Evolutionary conservation across 2,329 filamentous ascomycete genomes (phyloP).

Genomic region (Metarhizium brunneum): DNA sequence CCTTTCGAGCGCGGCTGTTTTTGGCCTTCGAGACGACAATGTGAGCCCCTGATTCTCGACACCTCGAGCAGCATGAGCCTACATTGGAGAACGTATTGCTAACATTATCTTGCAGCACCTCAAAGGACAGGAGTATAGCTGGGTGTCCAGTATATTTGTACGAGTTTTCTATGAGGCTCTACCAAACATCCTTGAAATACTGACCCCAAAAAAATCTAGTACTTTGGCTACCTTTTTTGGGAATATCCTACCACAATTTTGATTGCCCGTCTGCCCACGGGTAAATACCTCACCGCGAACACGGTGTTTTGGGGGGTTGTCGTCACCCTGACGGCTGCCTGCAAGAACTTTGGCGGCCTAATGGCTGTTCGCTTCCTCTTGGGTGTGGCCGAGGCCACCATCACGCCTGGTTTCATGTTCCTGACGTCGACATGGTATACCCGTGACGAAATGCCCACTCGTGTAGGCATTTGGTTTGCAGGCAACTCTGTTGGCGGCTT

Average conservation of each 20-base stretch:
- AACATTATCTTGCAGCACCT: conserved; percentile 6
- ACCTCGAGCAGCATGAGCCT: neutral
- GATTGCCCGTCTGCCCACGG: conserved; percentile 35
- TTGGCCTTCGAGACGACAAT: conserved; percentile 40
- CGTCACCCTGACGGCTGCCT: conserved; percentile 32
- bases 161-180: neutral
- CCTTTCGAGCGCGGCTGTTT: conserved; percentile 44
- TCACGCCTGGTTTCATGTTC: conserved; percentile 43
- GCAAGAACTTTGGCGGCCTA: conserved; percentile 26
- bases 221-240: conserved; percentile 37
- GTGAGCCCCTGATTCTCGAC: conserved; percentile 10
- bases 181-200: neutral
- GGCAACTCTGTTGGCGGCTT: conserved; percentile 40
- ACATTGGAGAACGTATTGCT: conserved; percentile 6
- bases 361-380: conserved; percentile 42
- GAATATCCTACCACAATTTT: conserved; percentile 39
- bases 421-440: conserved; percentile 45
- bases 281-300: conserved; percentile 35
- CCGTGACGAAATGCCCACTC: conserved; percentile 32
- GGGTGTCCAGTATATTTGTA: conserved; percentile 15
- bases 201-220: conserved; percentile 6
- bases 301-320: conserved; percentile 39
- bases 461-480: conserved; percentile 48
- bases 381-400: conserved; percentile 43
- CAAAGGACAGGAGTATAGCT: conserved; percentile 7